These are phyloP conservation scores for Cladophialophora carrionii DNA, from an alignment of 2,329 filamentous ascomycete genomes.

Conservation along the genomic window DNA sequence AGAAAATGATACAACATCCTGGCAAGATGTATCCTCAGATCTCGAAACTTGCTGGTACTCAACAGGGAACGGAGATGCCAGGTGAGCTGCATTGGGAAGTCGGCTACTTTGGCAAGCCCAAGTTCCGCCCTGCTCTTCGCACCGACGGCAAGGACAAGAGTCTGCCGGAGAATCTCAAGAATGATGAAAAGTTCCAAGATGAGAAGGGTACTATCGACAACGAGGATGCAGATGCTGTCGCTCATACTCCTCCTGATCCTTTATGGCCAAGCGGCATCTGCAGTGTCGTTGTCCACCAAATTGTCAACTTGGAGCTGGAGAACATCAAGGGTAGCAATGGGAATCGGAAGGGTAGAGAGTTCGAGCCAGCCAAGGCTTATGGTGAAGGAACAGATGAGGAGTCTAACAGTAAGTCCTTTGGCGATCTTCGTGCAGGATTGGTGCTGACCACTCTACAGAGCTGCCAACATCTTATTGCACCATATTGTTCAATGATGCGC, in stretches of 20 bases:
- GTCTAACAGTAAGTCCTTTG: slow-evolving; percentile 54
- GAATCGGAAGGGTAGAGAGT: slow-evolving; percentile 81
- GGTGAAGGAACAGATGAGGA: slow-evolving; percentile 87
- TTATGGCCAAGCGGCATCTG: slow-evolving; percentile 91
- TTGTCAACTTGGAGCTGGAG: slow-evolving; percentile 89
- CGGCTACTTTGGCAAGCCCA: slow-evolving; percentile 89
- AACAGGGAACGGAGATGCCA: slow-evolving; percentile 84
- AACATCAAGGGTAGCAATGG: slow-evolving; percentile 85
- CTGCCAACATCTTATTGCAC: slow-evolving; percentile 94
- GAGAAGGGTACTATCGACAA: slow-evolving; percentile 79
- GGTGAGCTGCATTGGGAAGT: slow-evolving; percentile 96
- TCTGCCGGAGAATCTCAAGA: slow-evolving; percentile 72
- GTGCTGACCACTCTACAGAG: slow-evolving; percentile 43
- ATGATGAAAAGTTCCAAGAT: slow-evolving; percentile 78
- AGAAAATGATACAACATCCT: slow-evolving; percentile 92
- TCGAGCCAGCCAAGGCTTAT: slow-evolving; percentile 80
- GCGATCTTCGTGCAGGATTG: neutral
- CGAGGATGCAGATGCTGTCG: slow-evolving; percentile 78
- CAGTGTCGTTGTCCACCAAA: slow-evolving; percentile 86
- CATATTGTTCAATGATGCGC: slow-evolving; percentile 53
- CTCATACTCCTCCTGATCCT: slow-evolving; percentile 91
- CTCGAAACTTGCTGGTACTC: slow-evolving; percentile 79
- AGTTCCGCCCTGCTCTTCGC: slow-evolving; percentile 79
- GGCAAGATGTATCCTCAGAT: slow-evolving; percentile 90
- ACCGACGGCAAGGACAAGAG: slow-evolving; percentile 84